Conservation (phyloP, 257 asterid genomes). For the Solanum rostratum region DNA sequence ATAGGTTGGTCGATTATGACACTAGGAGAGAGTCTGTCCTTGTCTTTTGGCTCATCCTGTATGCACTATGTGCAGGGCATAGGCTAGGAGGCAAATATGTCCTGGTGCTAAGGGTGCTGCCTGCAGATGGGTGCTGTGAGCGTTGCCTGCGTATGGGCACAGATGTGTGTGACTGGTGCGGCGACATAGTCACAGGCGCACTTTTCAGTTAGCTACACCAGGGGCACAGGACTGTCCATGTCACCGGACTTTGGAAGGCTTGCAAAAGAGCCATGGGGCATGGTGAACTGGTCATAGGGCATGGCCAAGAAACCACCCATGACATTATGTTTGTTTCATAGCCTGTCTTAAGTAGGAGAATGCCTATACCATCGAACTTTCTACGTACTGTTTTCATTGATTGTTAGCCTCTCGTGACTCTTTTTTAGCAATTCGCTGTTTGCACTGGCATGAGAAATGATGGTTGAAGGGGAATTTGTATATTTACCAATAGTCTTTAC, state of each 20-base stretch:
- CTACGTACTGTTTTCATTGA: not conserved
- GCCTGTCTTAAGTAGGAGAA: not conserved
- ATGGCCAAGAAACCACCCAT: not conserved
- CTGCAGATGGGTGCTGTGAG: not conserved
- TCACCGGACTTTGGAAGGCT: not conserved
- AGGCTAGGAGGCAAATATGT: not conserved
- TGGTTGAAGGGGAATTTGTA: not conserved
- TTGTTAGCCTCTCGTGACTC: not conserved
- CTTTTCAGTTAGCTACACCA: not conserved
- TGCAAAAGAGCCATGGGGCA: not conserved
- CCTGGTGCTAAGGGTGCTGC: not conserved
- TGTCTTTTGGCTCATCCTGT: not conserved
- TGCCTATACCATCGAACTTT: not conserved
- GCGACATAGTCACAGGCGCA: not conserved
- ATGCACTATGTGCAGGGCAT: not conserved
- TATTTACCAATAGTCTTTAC: slow-evolving; percentile 9
- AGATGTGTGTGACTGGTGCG: not conserved
- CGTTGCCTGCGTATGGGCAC: not conserved
- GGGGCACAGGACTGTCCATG: not conserved
- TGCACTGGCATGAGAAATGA: not conserved
- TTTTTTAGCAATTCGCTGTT: not conserved
- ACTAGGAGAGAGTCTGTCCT: not conserved
- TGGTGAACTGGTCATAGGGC: not conserved
- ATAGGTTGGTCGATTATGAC: not conserved
- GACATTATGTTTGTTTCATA: not conserved